Percentiles rank a stretch among this genome's conserved stretches.
These are phyloP conservation scores for Mediolabrus comicus DNA, from an alignment of 108 stramenopile genomes.

Conservation along the genomic window DNA sequence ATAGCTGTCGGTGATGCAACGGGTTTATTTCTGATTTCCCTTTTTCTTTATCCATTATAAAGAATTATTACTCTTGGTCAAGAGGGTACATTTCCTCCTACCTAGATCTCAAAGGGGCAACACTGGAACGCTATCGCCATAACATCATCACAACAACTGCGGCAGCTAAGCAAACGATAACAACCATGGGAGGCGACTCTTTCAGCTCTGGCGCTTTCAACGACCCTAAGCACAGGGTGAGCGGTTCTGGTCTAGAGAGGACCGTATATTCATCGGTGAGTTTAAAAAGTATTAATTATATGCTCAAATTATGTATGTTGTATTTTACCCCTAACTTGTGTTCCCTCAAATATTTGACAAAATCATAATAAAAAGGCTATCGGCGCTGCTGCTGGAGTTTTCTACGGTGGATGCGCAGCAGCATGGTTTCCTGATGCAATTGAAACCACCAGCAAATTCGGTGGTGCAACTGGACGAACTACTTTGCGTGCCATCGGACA, in stretches of 20 bases:
- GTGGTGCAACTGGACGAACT: constrained; percentile 5
- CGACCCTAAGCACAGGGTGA: constrained; percentile 38
- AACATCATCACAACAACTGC: too few relatives aligned
- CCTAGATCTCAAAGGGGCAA: too few relatives aligned
- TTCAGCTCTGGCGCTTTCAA: constrained; percentile 29
- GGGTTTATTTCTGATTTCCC: too few relatives aligned
- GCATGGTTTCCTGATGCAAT: constrained; percentile 53
- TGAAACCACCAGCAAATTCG: constrained; percentile 8
- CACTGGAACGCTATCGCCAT: too few relatives aligned
- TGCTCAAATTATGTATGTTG: too few relatives aligned
- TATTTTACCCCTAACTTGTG: too few relatives aligned
- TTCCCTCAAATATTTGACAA: too few relatives aligned
- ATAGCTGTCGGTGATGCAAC: too few relatives aligned
- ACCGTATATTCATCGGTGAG: constrained; percentile 41
- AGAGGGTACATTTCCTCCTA: too few relatives aligned
- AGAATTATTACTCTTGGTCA: too few relatives aligned
- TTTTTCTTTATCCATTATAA: too few relatives aligned
- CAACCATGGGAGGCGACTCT: constrained; percentile 16
- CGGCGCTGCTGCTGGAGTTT: constrained; percentile 37
- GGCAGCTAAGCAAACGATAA: too few relatives aligned
- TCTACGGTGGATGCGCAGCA: constrained; percentile 38
- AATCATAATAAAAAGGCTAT: constrained; percentile 19
- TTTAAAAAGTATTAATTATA: neutral
- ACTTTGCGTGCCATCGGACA: constrained; percentile 29
- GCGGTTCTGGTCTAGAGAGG: constrained; percentile 30